phyloP scores from a whole-genome alignment of 2,329 filamentous ascomycete species.

The Aspergillus sp. region DNA sequence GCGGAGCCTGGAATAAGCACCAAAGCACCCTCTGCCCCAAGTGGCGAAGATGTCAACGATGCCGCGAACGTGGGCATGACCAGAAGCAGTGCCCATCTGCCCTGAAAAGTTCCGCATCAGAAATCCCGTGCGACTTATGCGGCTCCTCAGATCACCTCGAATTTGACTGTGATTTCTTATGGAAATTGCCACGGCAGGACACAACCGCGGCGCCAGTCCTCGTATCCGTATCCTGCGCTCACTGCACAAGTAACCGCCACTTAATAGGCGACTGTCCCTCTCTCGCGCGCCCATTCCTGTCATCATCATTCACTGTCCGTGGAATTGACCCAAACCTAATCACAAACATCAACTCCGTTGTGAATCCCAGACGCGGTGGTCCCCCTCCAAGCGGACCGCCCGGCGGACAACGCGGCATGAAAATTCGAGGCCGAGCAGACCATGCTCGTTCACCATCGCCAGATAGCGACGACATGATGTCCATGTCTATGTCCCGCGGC shows the following conservation, averaged over 20 bases:
- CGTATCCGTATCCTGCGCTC: conserved; percentile 46
- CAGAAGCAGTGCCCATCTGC: conserved; percentile 56
- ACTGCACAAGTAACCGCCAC: conserved; percentile 45
- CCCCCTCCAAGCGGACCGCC: conserved; percentile 7
- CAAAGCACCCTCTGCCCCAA: conserved; percentile 40
- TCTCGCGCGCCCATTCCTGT: conserved; percentile 25
- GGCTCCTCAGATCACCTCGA: conserved; percentile 58
- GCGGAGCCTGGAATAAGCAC: conserved; percentile 42
- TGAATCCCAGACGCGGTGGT: conserved; percentile 14
- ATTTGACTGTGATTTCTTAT: conserved; percentile 59
- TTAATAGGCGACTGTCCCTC: conserved; percentile 47
- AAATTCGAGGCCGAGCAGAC: conserved; percentile 39
- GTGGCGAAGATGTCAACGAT: conserved; percentile 52
- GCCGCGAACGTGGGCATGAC: conserved; percentile 62
- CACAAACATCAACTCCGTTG: conserved; percentile 38
- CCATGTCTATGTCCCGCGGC: conserved; percentile 23
- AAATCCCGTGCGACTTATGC: conserved; percentile 63
- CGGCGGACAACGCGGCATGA: conserved; percentile 28
- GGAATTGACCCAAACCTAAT: conserved; percentile 37
- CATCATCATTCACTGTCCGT: conserved; percentile 42
- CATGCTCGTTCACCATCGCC: conserved; percentile 26
- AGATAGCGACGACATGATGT: conserved; percentile 37
- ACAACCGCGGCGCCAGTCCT: conserved; percentile 29
- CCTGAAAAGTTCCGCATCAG: conserved; percentile 54
- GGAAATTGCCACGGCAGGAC: conserved; percentile 44